These are phyloP conservation scores for Phytophthora hybrid DNA, from an alignment of 352 stramenopile genomes.

Conservation along the genomic window DNA sequence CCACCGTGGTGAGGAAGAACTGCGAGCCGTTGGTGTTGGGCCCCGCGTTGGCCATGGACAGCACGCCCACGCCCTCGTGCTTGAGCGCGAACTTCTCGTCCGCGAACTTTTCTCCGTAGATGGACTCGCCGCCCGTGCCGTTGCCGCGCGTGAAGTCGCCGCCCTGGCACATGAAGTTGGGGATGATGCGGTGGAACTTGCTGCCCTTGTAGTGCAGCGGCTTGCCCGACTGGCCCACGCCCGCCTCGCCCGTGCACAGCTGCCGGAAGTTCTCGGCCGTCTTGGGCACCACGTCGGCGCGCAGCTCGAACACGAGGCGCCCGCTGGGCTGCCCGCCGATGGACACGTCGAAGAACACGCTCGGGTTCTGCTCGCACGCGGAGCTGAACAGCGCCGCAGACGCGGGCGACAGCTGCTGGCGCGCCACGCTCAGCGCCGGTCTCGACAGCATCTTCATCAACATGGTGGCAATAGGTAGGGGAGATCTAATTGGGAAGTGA, in stretches of 20 bases:
- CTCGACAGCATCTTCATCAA: conserved; percentile 43
- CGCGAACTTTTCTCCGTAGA: conserved; percentile 94
- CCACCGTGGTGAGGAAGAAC: conserved; percentile 96
- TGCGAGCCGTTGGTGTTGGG: conserved; percentile 97
- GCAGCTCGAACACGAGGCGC: conserved; percentile 91
- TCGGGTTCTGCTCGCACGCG: conserved; percentile 78
- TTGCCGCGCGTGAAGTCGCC: conserved; percentile 97
- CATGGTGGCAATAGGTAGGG: conserved; percentile 10
- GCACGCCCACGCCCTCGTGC: conserved; percentile 95
- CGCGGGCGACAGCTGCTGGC: conserved; percentile 33
- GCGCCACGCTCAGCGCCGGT: conserved; percentile 29
- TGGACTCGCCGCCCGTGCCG: conserved; percentile 95
- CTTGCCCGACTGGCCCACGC: conserved; percentile 74
- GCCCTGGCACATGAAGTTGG: conserved; percentile 95
- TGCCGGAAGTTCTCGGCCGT: conserved; percentile 99
- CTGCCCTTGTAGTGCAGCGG: conserved; percentile 98
- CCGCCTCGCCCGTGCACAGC: conserved; percentile 98
- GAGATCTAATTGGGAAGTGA: conserved; percentile 4
- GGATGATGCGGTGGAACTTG: conserved; percentile 98
- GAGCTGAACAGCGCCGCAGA: conserved; percentile 65
- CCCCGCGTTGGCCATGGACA: conserved; percentile 98
- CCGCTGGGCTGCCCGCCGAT: conserved; percentile 92
- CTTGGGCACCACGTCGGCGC: conserved; percentile 92
- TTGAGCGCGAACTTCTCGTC: conserved; percentile 99
- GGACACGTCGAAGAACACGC: conserved; percentile 99